These are phyloP conservation scores for Castanea sativa DNA, from an alignment of 306 rosid species.

Conservation along the genomic window DNA sequence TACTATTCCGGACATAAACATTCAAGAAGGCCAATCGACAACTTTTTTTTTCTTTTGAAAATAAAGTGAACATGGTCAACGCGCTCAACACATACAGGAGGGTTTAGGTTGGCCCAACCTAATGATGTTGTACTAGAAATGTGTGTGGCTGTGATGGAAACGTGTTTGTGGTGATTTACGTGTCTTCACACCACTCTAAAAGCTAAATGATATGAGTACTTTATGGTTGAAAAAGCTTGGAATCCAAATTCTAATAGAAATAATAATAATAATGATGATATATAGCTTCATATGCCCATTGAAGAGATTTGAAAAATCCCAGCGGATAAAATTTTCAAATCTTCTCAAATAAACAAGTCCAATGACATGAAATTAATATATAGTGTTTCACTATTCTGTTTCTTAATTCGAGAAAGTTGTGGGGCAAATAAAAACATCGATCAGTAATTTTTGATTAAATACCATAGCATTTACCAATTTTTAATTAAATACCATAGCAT, in stretches of 20 bases:
- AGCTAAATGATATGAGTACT: not conserved
- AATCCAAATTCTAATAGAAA: not conserved
- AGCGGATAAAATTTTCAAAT: not conserved
- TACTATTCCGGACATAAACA: not conserved
- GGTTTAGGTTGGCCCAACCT: not conserved
- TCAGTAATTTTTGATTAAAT: too few relatives aligned
- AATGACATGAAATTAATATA: not conserved
- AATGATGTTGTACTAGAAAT: slow-evolving; percentile 9
- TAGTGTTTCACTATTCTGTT: not conserved
- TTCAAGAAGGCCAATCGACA: not conserved
- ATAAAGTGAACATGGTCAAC: slow-evolving; percentile 21
- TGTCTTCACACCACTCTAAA: not conserved
- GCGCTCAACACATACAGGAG: not conserved
- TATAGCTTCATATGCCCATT: not conserved
- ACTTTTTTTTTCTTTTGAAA: not conserved
- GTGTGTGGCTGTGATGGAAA: not conserved
- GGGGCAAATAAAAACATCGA: not conserved
- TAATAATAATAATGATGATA: not conserved
- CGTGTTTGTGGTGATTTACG: not conserved
- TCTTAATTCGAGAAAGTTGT: not conserved
- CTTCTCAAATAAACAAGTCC: not conserved
- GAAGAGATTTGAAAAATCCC: not conserved
- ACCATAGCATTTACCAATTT: not conserved
- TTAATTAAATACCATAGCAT: too few relatives aligned
- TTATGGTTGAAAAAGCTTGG: too few relatives aligned